phyloP scores from a whole-genome alignment of 495 filamentous ascomycete genomes.

The Tuber magnatum region DNA sequence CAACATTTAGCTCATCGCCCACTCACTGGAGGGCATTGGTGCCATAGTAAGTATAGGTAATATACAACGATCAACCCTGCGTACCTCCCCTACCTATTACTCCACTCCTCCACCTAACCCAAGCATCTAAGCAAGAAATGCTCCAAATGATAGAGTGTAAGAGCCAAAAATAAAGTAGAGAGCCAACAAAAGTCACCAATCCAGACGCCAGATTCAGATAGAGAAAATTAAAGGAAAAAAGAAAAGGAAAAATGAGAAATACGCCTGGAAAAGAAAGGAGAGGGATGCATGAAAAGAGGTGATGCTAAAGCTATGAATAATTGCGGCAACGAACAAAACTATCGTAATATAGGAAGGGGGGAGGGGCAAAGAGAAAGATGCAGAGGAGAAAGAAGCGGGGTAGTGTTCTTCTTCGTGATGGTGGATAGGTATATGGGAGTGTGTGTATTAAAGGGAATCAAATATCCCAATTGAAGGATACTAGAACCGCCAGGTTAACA shows the following conservation, averaged over 20 bases:
- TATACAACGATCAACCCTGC: background rate
- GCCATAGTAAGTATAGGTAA: background rate
- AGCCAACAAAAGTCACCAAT: background rate
- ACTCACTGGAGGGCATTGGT: background rate
- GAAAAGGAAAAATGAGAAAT: background rate
- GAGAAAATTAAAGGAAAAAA: background rate
- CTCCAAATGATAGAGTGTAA: background rate
- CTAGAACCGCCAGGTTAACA: background rate
- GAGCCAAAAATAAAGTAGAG: background rate
- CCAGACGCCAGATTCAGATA: slow-evolving; percentile 2
- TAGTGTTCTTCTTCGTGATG: background rate
- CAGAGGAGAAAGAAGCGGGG: background rate
- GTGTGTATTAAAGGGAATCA: background rate
- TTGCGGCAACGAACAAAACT: background rate
- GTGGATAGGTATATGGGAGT: background rate
- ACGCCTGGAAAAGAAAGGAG: background rate
- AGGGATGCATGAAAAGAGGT: background rate
- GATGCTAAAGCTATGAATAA: background rate
- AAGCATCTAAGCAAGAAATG: background rate
- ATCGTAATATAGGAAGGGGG: background rate
- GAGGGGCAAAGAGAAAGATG: background rate
- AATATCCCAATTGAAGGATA: background rate
- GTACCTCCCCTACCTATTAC: background rate
- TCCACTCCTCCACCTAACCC: background rate
- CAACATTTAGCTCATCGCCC: background rate